A percentile compares a stretch with the other conserved stretches of the same genome.
phyloP scores from a whole-genome alignment of 2,329 filamentous ascomycete genomes.

The Zymoseptoria passerinii region DNA sequence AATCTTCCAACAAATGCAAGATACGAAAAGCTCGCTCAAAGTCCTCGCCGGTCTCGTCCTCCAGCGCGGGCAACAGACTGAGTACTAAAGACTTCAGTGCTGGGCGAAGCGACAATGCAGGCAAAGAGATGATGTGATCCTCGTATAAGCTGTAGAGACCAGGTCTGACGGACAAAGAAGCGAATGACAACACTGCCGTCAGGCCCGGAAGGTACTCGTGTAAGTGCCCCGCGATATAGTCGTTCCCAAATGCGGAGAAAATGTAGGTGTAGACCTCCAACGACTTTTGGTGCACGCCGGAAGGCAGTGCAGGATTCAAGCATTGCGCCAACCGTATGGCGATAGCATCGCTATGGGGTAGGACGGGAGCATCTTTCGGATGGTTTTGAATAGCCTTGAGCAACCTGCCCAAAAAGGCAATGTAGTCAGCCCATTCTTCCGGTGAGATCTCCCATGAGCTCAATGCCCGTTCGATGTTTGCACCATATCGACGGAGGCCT shows the following conservation, averaged over 20 bases:
- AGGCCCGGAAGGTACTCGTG: conserved; percentile 84
- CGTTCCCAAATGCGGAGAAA: conserved; percentile 69
- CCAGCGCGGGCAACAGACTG: conserved; percentile 79
- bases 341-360: conserved; percentile 75
- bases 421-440: conserved; percentile 99
- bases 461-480: conserved; percentile 77
- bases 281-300: conserved; percentile 94
- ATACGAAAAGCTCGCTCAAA: conserved; percentile 81
- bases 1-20: conserved; percentile 66
- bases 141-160: conserved; percentile 80
- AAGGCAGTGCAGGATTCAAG: conserved; percentile 83
- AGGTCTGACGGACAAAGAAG: conserved; percentile 81
- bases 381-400: conserved; percentile 89
- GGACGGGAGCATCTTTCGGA: conserved; percentile 58
- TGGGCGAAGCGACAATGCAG: conserved; percentile 65
- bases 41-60: conserved; percentile 95
- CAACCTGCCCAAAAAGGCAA: conserved; percentile 85
- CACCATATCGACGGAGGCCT: conserved; percentile 77
- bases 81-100: conserved; percentile 86
- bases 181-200: conserved; percentile 83
- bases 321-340: conserved; percentile 92
- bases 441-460: conserved; percentile 84
- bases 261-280: conserved; percentile 88
- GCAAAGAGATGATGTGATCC: conserved; percentile 64
- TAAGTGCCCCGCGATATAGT: conserved; percentile 63